A percentile compares a stretch with the other conserved stretches of the same genome.
phyloP scores from a whole-genome alignment of 352 stramenopile genomes.

The Blastocystis sp. region DNA sequence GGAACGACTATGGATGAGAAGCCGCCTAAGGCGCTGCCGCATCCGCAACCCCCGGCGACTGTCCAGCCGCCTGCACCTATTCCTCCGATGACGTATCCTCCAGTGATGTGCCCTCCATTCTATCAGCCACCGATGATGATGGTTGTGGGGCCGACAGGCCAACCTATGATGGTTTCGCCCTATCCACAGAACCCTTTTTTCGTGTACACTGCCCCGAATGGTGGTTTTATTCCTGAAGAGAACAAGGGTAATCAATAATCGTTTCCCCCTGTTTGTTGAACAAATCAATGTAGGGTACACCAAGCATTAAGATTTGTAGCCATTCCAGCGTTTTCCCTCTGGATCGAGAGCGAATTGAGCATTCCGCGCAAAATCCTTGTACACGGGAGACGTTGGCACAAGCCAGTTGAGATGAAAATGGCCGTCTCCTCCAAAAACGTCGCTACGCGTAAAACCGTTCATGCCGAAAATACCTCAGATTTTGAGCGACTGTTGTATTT shows the following conservation, averaged over 20 bases:
- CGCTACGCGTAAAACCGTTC: background rate
- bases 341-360: slow-evolving; percentile 12
- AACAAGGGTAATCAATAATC: no score
- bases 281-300: background rate
- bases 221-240: no score
- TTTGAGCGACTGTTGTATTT: background rate
- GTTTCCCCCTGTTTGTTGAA: background rate
- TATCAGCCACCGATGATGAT: background rate
- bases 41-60: no score
- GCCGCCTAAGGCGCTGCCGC: no score
- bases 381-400: background rate
- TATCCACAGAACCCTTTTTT: background rate
- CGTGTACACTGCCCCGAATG: background rate
- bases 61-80: background rate
- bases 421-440: slow-evolving; percentile 52
- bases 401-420: slow-evolving; percentile 11
- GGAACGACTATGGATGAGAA: background rate
- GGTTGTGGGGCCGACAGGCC: background rate
- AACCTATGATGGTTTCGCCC: background rate
- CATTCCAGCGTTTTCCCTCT: background rate
- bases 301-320: background rate
- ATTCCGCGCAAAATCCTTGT: background rate
- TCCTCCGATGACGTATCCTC: background rate
- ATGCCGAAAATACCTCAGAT: background rate
- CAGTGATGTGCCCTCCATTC: background rate